Evolutionary conservation across 768 basidiomycete genomes (phyloP), one percentile per base, ranked within the genome.

Genomic region (Tylopilus sp.): DNA sequence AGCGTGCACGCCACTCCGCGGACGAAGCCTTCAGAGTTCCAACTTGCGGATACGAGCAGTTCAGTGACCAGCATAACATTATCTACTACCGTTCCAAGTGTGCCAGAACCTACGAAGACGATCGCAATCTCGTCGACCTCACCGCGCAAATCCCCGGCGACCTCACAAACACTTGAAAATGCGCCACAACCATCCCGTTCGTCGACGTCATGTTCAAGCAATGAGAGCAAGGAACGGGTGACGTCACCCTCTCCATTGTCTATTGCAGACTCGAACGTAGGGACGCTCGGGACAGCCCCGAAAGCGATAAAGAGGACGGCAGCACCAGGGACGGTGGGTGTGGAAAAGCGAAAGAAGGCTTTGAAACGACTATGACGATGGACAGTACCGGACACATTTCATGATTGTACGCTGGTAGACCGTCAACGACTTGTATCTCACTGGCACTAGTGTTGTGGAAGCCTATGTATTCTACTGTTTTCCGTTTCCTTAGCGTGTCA

Each of bases 1-100:
- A 84, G 82, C 55, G 91, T 98, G 17, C 95, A 98, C 63, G 95
- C 94, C 33, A 91, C 86, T 18, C 88, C 90, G 10, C 81, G 85
- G 56, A 80, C 77, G 47, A 75, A 79, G 54, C 91, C 90, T 23
- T 75, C 72, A 2, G 89, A 92, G 66, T 92, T 91, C 59, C 76
- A 84, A 55, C 73, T 72, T 3, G 75, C 78, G 2, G 65, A 73
- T 28, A 53, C 61, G 7, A 50, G 48, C 17, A 62, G 68, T n/a
- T 44, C 50, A 10, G 68, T 69, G 23, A 38, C 41, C 10, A 50
- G 59, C 26, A 26, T 9, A 11, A 40, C 54, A 18, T 25, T 62
- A 9, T 48, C 67, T 48, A 49, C 55, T 45, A 25, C 57, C 18
- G 41, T 57, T 26, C 50, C 55, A 18, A 28, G 57, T 13, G 61